Conservation (phyloP, 2,329 filamentous ascomycete species). For the Lomentospora prolificans region DNA sequence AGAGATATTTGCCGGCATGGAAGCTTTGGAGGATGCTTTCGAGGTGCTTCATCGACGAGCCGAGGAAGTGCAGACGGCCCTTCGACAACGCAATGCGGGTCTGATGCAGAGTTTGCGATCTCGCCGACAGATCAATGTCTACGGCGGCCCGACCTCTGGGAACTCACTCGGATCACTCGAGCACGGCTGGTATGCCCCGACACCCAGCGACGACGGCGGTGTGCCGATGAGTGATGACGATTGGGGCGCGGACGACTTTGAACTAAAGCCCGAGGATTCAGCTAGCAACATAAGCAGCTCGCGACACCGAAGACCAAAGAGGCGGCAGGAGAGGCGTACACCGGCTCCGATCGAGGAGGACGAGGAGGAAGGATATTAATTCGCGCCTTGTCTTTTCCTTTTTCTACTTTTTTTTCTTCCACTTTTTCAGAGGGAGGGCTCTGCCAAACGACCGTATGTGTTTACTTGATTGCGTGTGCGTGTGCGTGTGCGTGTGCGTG, state of each 20-base stretch:
- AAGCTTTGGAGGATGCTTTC: constrained; percentile 86
- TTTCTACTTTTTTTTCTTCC: neutral
- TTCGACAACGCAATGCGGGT: constrained; percentile 75
- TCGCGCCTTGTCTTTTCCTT: neutral
- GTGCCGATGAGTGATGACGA: constrained; percentile 40
- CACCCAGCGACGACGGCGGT: constrained; percentile 22
- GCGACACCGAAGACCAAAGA: constrained; percentile 55
- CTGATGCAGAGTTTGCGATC: constrained; percentile 55
- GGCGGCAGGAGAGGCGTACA: constrained; percentile 58
- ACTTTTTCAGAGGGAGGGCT: too few species aligned
- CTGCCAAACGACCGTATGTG: neutral
- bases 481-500: neutral
- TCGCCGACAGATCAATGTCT: constrained; percentile 47
- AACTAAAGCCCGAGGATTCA: constrained; percentile 67
- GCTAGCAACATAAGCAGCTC: constrained; percentile 73
- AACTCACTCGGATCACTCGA: constrained; percentile 30
- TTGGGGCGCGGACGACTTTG: constrained; percentile 46
- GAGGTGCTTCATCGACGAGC: constrained; percentile 82
- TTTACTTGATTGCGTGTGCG: neutral
- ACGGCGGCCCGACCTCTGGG: constrained; percentile 34
- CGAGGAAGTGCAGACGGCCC: constrained; percentile 65
- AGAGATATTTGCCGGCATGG: constrained; percentile 91
- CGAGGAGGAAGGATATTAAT: constrained; percentile 41
- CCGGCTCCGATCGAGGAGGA: constrained; percentile 69
- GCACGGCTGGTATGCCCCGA: constrained; percentile 32